Base-by-base conservation (phyloP, 306 rosid species). In the Vachellia collinsii region DNA sequence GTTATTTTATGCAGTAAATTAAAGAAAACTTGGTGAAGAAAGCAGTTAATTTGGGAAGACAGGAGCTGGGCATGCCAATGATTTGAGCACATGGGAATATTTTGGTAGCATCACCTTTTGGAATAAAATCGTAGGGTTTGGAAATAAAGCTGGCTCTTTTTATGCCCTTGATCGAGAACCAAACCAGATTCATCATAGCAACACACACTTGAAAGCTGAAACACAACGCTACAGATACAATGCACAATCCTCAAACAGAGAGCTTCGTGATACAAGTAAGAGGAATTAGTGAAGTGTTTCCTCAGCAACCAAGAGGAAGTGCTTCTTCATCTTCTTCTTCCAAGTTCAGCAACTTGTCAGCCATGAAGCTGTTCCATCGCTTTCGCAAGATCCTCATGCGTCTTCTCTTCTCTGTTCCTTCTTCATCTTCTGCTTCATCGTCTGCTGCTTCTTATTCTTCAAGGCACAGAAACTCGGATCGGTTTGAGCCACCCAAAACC, bases 401-500 rank as follows among this genome's bases (percentile, higher is more conserved):
- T 14, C 83, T 91, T 4, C 48, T 88, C 13, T 83, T 88, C 76
- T 75, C 89, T 0, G 43, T 83, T 7, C 89, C 91, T 0, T 83
- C 97, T 9, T 47, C 76, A 29, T 29, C 34, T 29, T 51, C 68
- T 0, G 50, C 86, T 0, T 13, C 53, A 10, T 43, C 47, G 3
- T 70, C 87, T 4, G 34, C 41, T 62, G 1, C 68, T 6, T 47
- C 68, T 62, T n/a, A n/a, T n/a, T 62, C 68, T 14, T 47, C 86
- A 17, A 83, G 72, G 81, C 84, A 83, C 20, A 70, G 83, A 39
- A 84, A 84, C 70, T 80, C 84, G 39, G 94, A 91, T 25, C 77
- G 83, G 44, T 91, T 86, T 78, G 98, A 93, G 70, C 98, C 98
- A 0, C 98, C 98, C 1, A 93, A 91, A 84, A 93, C 92, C 11